Conservation (phyloP, 768 basidiomycete genomes). For the Gymnopilus junonius region DNA sequence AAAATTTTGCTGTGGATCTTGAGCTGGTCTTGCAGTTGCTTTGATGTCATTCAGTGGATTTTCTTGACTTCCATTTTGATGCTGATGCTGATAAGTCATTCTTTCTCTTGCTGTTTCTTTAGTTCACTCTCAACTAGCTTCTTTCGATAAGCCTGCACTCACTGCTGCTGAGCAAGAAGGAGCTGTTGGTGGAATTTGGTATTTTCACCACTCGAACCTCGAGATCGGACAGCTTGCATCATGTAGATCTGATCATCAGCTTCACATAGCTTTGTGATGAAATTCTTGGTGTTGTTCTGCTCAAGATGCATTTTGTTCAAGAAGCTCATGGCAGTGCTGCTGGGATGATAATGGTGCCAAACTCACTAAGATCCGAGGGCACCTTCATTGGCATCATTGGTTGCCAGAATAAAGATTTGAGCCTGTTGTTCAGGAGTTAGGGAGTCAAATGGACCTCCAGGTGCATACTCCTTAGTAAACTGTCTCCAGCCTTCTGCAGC, state of each 20-base stretch:
- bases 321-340: neutral
- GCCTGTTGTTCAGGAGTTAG: slow-evolving; percentile 16
- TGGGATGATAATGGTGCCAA: neutral
- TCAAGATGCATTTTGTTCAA: neutral
- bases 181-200: neutral
- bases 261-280: neutral
- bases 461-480: slow-evolving; percentile 13
- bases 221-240: neutral
- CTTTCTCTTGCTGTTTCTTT: neutral
- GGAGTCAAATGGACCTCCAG: slow-evolving; percentile 14
- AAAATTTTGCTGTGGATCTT: slow-evolving; percentile 5
- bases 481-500: slow-evolving; percentile 14
- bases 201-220: neutral
- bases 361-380: slow-evolving; percentile 14
- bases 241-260: neutral
- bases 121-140: neutral
- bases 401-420: slow-evolving; percentile 17
- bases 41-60: neutral
- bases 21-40: neutral
- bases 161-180: neutral
- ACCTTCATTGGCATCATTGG: slow-evolving; percentile 26
- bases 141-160: neutral
- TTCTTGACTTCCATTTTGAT: neutral
- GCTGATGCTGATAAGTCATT: neutral
- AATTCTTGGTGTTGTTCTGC: slow-evolving; percentile 1